These are phyloP conservation scores for Lepidium africanum DNA, from an alignment of 345 rosid species.

Conservation along the genomic window DNA sequence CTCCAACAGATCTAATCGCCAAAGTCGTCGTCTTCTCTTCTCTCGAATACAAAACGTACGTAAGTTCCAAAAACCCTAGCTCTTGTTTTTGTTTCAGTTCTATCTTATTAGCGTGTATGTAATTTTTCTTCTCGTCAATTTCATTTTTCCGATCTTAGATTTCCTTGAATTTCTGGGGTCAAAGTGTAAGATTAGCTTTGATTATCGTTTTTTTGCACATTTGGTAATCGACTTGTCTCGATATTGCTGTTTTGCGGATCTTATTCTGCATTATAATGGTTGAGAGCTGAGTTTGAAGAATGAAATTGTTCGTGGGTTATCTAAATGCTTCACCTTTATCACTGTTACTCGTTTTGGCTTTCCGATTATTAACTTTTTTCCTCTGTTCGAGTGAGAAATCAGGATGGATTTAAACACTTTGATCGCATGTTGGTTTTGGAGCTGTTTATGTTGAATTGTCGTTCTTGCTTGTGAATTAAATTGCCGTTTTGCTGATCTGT, in stretches of 20 bases:
- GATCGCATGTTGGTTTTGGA: neutral
- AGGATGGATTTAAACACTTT: neutral
- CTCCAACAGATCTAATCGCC: conserved; percentile 27
- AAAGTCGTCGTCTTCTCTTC: conserved; percentile 15
- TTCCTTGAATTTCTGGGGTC: neutral
- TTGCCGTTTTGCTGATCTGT: neutral
- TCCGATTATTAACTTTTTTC: neutral
- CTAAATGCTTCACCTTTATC: neutral
- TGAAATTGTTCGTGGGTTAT: neutral
- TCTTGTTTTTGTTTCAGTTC: neutral
- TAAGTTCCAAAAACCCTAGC: conserved; percentile 10
- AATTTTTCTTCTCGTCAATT: neutral
- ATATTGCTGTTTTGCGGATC: neutral
- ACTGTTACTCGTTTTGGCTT: neutral
- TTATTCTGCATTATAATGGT: neutral
- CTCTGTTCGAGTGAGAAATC: neutral
- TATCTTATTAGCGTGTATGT: neutral
- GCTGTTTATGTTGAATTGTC: neutral
- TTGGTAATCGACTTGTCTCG: neutral
- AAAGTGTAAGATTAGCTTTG: neutral
- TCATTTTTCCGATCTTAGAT: neutral
- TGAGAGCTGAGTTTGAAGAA: neutral
- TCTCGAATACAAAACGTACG: neutral
- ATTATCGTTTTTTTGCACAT: neutral
- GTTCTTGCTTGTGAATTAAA: neutral